Conservation (phyloP, 345 rosid genomes). For the Cardamine chenopodiifolia region DNA sequence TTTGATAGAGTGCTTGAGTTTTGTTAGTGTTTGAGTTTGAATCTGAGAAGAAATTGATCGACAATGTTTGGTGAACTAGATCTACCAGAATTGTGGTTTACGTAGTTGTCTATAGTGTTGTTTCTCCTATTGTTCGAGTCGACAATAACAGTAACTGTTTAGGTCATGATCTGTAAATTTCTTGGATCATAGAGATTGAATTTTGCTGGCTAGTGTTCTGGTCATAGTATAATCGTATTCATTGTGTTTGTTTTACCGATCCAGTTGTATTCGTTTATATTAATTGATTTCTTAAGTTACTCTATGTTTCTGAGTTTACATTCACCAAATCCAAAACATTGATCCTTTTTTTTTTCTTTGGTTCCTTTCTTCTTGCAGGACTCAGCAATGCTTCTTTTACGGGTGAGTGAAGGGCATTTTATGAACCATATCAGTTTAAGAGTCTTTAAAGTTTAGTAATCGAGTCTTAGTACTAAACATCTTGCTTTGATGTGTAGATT, state of each 20-base stretch:
- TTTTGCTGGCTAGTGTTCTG: neutral
- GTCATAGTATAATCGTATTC: neutral
- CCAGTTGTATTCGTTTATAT: neutral
- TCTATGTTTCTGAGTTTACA: neutral
- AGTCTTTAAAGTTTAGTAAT: neutral
- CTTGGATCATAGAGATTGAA: neutral
- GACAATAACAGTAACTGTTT: too few species aligned
- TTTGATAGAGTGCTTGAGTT: neutral
- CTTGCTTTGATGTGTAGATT: slow-evolving; percentile 51
- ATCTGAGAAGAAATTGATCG: neutral
- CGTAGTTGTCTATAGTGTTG: neutral
- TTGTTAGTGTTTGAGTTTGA: slow-evolving; percentile 9
- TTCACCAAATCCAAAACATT: slow-evolving; percentile 2
- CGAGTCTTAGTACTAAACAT: neutral
- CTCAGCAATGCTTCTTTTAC: slow-evolving; percentile 64
- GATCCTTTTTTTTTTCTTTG: slow-evolving; percentile 8
- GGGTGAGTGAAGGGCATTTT: slow-evolving; percentile 49
- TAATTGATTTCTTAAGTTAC: neutral
- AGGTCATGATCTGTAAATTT: slow-evolving; percentile 5
- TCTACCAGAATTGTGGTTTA: neutral
- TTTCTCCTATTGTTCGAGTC: neutral
- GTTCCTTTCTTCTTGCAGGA: slow-evolving; percentile 54
- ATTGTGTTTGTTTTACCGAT: neutral
- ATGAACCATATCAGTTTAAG: neutral
- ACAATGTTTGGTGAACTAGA: neutral